Evolutionary conservation across 768 basidiomycete species (phyloP).

Genomic region (Russula olivacea): DNA sequence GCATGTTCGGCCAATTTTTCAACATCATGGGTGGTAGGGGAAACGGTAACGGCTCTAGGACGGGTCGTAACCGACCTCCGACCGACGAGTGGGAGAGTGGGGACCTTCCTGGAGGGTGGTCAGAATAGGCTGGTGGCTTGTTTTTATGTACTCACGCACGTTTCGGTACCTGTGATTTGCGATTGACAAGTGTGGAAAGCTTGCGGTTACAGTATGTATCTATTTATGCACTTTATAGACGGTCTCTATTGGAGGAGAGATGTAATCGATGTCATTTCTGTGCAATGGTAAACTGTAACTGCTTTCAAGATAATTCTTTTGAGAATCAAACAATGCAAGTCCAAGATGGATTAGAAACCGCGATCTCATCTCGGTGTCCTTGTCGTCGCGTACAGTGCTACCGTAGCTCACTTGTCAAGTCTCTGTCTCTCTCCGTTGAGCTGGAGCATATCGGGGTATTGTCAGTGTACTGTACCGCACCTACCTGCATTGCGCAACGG

Average conservation of each 20-base stretch:
- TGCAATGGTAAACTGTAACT: no score
- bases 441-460: no score
- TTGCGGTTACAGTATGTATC: neutral
- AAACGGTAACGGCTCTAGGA: constrained; percentile 10
- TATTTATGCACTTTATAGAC: constrained; percentile 13
- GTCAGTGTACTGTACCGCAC: no score
- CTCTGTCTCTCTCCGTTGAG: no score
- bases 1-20: constrained; percentile 18
- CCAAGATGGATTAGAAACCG: no score
- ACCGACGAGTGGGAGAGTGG: constrained; percentile 8
- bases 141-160: neutral
- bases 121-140: neutral
- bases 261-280: neutral
- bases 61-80: constrained; percentile 8
- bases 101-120: constrained; percentile 13
- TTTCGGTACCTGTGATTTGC: neutral
- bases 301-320: no score
- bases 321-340: neutral
- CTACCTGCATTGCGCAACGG: neutral
- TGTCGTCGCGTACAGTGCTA: neutral
- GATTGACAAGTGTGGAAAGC: neutral
- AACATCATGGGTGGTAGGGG: constrained; percentile 14
- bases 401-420: no score
- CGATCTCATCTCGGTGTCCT: no score
- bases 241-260: neutral